These are phyloP conservation scores for Picea abies DNA, from an alignment of 83 land plant species.

Conservation along the genomic window DNA sequence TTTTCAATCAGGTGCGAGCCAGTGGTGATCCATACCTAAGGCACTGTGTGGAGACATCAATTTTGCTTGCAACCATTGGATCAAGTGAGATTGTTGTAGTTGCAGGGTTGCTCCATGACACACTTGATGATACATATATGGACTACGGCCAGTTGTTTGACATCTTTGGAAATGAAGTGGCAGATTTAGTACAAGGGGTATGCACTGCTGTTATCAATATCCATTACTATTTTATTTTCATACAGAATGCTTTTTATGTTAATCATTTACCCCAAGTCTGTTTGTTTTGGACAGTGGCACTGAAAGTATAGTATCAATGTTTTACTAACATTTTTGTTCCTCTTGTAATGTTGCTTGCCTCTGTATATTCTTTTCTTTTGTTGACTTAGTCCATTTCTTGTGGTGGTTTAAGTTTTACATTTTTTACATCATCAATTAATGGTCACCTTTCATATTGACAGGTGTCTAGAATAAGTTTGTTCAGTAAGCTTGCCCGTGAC, in stretches of 20 bases:
- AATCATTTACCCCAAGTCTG: background rate
- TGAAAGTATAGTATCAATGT: too few species aligned
- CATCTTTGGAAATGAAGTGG: slow-evolving; percentile 82
- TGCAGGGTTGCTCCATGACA: slow-evolving; percentile 96
- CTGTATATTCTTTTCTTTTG: background rate
- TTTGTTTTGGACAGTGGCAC: too few species aligned
- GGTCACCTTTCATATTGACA: slow-evolving; percentile 19
- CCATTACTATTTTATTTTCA: background rate
- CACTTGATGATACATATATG: slow-evolving; percentile 83
- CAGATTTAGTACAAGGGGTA: slow-evolving; percentile 89
- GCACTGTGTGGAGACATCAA: slow-evolving; percentile 95
- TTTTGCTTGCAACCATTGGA: slow-evolving; percentile 76
- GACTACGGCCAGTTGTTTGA: slow-evolving; percentile 54
- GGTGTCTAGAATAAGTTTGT: slow-evolving; percentile 90
- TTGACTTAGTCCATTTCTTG: background rate
- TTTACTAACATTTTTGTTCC: background rate
- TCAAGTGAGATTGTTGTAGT: slow-evolving; percentile 87
- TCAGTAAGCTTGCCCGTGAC: slow-evolving; percentile 98
- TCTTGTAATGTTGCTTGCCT: background rate
- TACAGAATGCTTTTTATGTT: background rate
- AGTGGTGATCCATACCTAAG: slow-evolving; percentile 90
- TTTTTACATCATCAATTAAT: background rate
- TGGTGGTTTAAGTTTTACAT: background rate
- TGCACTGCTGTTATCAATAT: background rate
- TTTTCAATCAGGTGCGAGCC: slow-evolving; percentile 66